Evolutionary conservation across 2,329 filamentous ascomycete species (phyloP), one percentile per base, ranked within the genome.

Genomic region (Xylaria sp.): DNA sequence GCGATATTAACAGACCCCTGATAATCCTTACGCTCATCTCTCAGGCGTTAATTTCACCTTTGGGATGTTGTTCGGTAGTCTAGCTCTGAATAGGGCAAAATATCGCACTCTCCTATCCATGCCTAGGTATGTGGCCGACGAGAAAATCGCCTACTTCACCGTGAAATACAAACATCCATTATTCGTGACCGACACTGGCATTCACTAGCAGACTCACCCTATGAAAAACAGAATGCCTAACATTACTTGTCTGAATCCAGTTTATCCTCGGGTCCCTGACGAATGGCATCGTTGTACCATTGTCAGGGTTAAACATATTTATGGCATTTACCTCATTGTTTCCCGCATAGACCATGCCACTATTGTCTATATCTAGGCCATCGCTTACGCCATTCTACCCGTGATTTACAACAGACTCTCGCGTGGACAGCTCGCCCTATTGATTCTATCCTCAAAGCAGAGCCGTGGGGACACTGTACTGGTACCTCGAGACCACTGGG

Each of bases 111-210:
- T 61, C 39, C 54, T 58, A 37, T 66, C 55, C 5, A 54, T 57
- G 2, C 59, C 48, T 1, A 62, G 61, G 22, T 57, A 61, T 1
- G 48, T 48, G 4, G 44, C 26, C 11, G 48, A 26, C 2, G 46
- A 46, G n/a, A 62, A 46, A 9, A 57, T 56, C 4, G 81, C 67
- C 67, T 82, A 78, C 50, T 82, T 82, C 37, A 75, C 74, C 0
- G 78, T 83, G 57, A 81, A 82, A 62, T 82, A 82, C 1, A 81
- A 60, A 58, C 80, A 78, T 0, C 78, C 78, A 60, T 81, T 76
- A 2, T 67, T 69, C 1, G 67, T 72, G 2, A 72, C 68, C 2
- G 71, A 71, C 59, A 78, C 65, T 66, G 7, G 2, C n/a, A 7
- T 9, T 17, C 9, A 34, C 61, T 38, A 60, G 50, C 16, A 48